Evolutionary conservation across 306 rosid species (phyloP).

Genomic region (Oxytropis ochrocephala): DNA sequence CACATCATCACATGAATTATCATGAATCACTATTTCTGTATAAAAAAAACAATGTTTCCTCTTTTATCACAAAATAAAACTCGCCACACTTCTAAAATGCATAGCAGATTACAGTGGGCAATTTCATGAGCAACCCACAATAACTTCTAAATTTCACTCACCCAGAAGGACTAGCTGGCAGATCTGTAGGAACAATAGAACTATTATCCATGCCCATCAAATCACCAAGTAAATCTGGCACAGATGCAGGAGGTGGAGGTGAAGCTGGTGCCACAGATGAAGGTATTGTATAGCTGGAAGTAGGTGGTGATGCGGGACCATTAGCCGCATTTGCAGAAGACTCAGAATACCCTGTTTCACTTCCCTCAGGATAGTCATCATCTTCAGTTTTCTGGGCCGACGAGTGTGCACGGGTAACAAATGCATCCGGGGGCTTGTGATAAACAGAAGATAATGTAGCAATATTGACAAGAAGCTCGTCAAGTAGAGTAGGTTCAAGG

Average conservation of each 20-base stretch:
- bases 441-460: constrained; percentile 96
- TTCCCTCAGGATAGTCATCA: constrained; percentile 81
- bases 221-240: constrained; percentile 94
- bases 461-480: constrained; percentile 94
- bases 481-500: constrained; percentile 86
- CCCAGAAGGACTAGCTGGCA: constrained; percentile 75
- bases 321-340: constrained; percentile 50
- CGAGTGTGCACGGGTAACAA: constrained; percentile 71
- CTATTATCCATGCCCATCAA: constrained; percentile 79
- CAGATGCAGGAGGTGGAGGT: constrained; percentile 59
- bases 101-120: not conserved
- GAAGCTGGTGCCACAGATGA: constrained; percentile 37
- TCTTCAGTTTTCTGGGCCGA: constrained; percentile 71
- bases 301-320: constrained; percentile 57
- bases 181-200: constrained; percentile 70
- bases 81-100: constrained; percentile 10
- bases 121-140: constrained; percentile 8
- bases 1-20: not conserved
- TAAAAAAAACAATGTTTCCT: not conserved
- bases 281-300: constrained; percentile 45
- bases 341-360: constrained; percentile 73
- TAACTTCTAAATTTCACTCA: constrained; percentile 34
- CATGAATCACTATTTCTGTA: not conserved
- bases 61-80: not conserved
- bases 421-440: constrained; percentile 98